Conservation (phyloP, 805 yeast genomes). For the Myxozyma vanderwaltii region DNA sequence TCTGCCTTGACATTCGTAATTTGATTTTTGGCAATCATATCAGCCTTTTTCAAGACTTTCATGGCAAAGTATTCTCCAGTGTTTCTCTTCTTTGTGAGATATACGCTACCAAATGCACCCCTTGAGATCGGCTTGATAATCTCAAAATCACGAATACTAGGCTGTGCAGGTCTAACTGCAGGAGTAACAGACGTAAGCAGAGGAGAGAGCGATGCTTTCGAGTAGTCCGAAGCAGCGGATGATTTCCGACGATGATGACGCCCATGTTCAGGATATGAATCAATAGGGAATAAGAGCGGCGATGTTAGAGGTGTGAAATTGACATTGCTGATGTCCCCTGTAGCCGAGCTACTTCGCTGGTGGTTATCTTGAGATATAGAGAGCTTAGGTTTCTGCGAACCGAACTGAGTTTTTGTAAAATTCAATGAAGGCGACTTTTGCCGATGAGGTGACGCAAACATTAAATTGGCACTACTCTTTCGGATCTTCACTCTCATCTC, state of each 20-base stretch:
- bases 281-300: conserved; percentile 57
- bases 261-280: conserved; percentile 37
- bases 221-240: conserved; percentile 37
- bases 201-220: conserved; percentile 78
- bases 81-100: conserved; percentile 73
- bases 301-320: conserved; percentile 56
- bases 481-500: conserved; percentile 16
- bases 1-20: conserved; percentile 93
- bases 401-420: conserved; percentile 26
- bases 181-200: conserved; percentile 67
- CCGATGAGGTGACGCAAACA: conserved; percentile 33
- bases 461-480: conserved; percentile 21
- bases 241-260: conserved; percentile 38
- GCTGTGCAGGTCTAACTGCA: conserved; percentile 54
- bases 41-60: conserved; percentile 85
- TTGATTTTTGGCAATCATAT: conserved; percentile 97
- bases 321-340: conserved; percentile 3
- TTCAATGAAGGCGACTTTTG: conserved; percentile 29
- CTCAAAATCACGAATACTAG: conserved; percentile 85
- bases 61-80: conserved; percentile 97
- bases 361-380: neutral
- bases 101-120: conserved; percentile 98
- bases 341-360: neutral
- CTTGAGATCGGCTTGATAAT: conserved; percentile 89
- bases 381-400: conserved; percentile 15